Conservation (phyloP, 352 stramenopile genomes). For the Phytophthora vignae region DNA sequence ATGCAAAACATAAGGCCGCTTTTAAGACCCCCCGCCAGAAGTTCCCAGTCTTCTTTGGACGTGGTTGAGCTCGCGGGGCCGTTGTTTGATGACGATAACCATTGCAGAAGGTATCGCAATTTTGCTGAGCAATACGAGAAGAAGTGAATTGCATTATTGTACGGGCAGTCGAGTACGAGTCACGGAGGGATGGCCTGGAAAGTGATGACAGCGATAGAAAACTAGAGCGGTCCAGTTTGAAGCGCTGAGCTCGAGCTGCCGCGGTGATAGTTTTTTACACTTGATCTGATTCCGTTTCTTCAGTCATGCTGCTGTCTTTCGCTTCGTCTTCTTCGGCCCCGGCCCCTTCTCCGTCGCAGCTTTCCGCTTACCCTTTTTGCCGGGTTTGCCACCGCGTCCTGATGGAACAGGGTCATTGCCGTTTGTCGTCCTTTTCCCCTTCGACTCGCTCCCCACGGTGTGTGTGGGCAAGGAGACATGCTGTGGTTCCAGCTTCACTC, state of each 20-base stretch:
- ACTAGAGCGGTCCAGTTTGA: conserved; percentile 20
- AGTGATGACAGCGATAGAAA: conserved; percentile 42
- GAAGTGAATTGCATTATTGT: conserved; percentile 1
- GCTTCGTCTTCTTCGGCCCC: conserved; percentile 29
- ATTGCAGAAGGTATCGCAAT: conserved; percentile 64
- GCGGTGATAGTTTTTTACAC: conserved; percentile 52
- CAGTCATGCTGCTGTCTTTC: conserved; percentile 26
- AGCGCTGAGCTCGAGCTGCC: conserved; percentile 10
- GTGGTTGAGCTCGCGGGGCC: conserved; percentile 37
- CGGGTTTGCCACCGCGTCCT: conserved; percentile 19
- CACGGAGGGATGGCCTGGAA: conserved; percentile 27
- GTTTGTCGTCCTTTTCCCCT: conserved; percentile 12
- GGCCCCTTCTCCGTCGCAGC: conserved; percentile 19
- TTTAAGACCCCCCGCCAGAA: conserved; percentile 41
- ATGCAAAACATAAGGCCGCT: conserved; percentile 56
- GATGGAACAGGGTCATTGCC: conserved; percentile 1
- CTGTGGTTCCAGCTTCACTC: conserved; percentile 18
- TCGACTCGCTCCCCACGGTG: conserved; percentile 11
- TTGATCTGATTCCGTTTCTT: conserved; percentile 50
- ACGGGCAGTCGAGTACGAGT: background rate
- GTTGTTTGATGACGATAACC: conserved; percentile 46
- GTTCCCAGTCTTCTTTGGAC: conserved; percentile 22
- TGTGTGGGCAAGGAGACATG: background rate
- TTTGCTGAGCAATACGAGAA: conserved; percentile 43
- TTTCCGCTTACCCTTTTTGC: conserved; percentile 39